These are phyloP conservation scores for Phytophthora boehmeriae DNA, from an alignment of 352 stramenopile genomes.

Conservation along the genomic window DNA sequence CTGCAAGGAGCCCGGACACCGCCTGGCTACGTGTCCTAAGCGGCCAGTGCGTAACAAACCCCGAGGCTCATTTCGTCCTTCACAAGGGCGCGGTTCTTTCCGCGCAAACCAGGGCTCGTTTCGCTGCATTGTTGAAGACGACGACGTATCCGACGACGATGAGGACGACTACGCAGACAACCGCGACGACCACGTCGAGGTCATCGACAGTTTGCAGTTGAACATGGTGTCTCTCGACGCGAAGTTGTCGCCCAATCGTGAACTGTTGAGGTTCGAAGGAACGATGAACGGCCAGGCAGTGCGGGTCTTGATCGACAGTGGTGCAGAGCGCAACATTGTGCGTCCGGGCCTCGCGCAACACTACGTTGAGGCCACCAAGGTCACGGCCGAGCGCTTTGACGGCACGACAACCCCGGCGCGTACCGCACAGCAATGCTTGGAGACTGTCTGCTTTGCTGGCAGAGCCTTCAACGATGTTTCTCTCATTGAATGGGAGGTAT, in stretches of 20 bases:
- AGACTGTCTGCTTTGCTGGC: neutral
- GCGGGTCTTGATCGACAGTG: conserved; percentile 11
- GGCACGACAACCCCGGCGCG: neutral
- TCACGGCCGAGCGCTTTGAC: conserved; percentile 4
- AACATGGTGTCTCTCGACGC: neutral
- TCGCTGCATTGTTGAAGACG: neutral
- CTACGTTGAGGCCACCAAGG: conserved; percentile 1
- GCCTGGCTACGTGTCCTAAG: neutral
- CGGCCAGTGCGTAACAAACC: neutral
- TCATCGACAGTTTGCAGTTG: neutral
- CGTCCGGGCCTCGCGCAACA: conserved; percentile 1
- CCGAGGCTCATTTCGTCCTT: neutral
- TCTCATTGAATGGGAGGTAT: neutral
- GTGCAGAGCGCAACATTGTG: conserved; percentile 6
- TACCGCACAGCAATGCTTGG: neutral
- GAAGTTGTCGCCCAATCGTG: neutral
- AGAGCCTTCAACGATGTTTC: neutral
- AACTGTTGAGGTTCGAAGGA: conserved; percentile 3
- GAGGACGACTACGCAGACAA: too few species aligned
- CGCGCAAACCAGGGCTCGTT: conserved; percentile 2
- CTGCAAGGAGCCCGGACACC: conserved; percentile 9
- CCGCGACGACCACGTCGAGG: too few species aligned
- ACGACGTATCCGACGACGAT: too few species aligned
- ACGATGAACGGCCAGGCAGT: conserved; percentile 4
- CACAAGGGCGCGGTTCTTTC: conserved; percentile 2